Base-by-base conservation (phyloP, 805 yeast species). In the Kuraishia capsulata region DNA sequence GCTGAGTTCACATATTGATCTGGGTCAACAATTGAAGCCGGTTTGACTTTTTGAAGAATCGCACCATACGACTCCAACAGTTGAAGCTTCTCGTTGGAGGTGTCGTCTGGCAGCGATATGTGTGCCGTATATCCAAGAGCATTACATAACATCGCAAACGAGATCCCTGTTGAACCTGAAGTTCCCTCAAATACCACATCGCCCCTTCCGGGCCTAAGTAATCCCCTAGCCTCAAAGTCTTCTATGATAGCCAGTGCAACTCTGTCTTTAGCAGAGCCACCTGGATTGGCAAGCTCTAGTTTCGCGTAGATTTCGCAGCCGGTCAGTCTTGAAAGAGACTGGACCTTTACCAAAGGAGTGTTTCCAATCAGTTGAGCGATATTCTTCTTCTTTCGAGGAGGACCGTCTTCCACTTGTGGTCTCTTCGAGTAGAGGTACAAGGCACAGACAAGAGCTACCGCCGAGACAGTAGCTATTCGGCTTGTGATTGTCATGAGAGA, bases 111-210 rank as follows among this genome's bases (percentile, higher is more conserved):
- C 6, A 92, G 64, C 36, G 94, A 89, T n/a, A 90, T 92, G 51
- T 88, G 96, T 0, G 96, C 84, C 17, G 73, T 76, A 55, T 89
- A 89, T 0, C 98, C 98, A 38, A 84, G 56, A 0, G 96, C 82
- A 47, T 87, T 77, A 44, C 95, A 85, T n/a, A 92, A 68, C 59
- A 88, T 76, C 0, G 97, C 96, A 49, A 90, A 72, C 1, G 96
- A 85, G 10, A 92, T 92, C 3, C 98, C 98, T 0, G 98, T 90
- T 0, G 97, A 88, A 0, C 98, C 98, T 9, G 92, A 81, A 0
- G 98, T 92, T 5, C 98, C 98, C 62, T 90, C 98, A 56, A 79
- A 88, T 1, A 90, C 81, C 11, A 78, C 66, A 50, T 86, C 92
- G 1, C 84, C 87, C 38, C 67, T 59, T 32, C 73, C 56, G 0